Base-by-base conservation (phyloP, 768 basidiomycete species). In the Sarcodon aspratus region DNA sequence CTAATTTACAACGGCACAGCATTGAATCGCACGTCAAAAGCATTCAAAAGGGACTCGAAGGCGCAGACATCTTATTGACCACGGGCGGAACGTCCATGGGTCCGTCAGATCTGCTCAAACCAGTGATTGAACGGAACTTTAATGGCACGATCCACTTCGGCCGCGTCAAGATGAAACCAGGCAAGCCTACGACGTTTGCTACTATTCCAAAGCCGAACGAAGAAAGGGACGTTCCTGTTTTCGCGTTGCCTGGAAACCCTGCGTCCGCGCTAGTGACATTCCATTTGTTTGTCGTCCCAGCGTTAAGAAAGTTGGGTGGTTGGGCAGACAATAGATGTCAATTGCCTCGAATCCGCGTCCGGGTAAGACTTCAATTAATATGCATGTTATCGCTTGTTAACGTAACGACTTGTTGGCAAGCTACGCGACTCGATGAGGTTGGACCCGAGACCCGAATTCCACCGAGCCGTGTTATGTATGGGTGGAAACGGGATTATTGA, bases 11-110 rank as follows among this genome's bases (percentile, higher is more conserved):
- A 10, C 43, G 38, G 37, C 12, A 15, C 57, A 85, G 82, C 35
- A 65, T 84, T 48, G 60, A 69, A 5, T 69, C 74, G 2, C 85
- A 88, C 56, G 70, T 80, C 17, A 60, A 61, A 9, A 75, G 76
- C 3, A 72, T 95, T 44, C 57, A 62, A 51, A 63, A 62, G 32
- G 89, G 82, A 0, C 67, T 86, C 7, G 67, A 73, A 35, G 57
- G 61, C 15, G 84, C 87, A 0, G 91, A 94, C 58, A 63, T 95
- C 7, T 60, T 95, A 11, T 65, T 94, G 9, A 85, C 87, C 1
- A 95, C 91, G 1, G 91, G 91, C 9, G 91, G 91, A 4, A 92
- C 91, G 4, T 90, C 87, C 1, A 94, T 94, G 91, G 91, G 91
- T 0, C 75, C 90, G 1, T 80, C 79, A 1, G 91, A 94, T 62